Percentiles rank a stretch among this genome's conserved stretches.
Evolutionary conservation across 164 flowering plant species (phyloP).

Genomic region (Sedum album): DNA sequence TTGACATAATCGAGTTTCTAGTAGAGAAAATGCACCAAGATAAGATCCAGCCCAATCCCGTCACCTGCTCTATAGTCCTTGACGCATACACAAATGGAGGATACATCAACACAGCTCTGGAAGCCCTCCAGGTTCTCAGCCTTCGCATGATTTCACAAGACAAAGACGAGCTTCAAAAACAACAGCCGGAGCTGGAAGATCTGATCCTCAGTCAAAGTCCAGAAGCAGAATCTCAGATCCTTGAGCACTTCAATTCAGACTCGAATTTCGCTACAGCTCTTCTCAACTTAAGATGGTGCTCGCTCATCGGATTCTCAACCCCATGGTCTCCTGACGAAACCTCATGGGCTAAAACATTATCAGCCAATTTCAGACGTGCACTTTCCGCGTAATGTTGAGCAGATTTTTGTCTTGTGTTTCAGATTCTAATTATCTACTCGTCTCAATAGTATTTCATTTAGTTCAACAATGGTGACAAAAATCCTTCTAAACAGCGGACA

Average conservation of each 20-base stretch:
- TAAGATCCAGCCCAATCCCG: constrained; percentile 63
- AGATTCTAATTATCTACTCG: not conserved
- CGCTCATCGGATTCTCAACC: constrained; percentile 37
- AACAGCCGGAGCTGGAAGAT: constrained; percentile 28
- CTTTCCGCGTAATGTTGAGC: not conserved
- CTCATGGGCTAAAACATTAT: constrained; percentile 37
- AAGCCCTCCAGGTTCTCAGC: constrained; percentile 81
- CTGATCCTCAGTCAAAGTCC: constrained; percentile 43
- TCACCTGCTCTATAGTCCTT: constrained; percentile 62
- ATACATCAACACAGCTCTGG: constrained; percentile 50
- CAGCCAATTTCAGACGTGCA: not conserved
- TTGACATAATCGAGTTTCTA: constrained; percentile 63
- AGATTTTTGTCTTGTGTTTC: not conserved
- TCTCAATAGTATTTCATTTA: not conserved
- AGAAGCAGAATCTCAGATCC: constrained; percentile 42
- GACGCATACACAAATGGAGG: constrained; percentile 44
- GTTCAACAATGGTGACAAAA: not conserved
- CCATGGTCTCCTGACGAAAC: constrained; percentile 59
- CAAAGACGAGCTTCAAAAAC: constrained; percentile 26
- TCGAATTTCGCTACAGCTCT: constrained; percentile 46
- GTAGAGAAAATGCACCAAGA: constrained; percentile 59
- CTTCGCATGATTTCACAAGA: constrained; percentile 65
- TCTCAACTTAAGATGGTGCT: constrained; percentile 76
- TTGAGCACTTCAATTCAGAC: constrained; percentile 28
- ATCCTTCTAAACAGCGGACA: not conserved